These are phyloP conservation scores for Phytophthora chlamydospora DNA, from an alignment of 352 stramenopile genomes.

Conservation along the genomic window DNA sequence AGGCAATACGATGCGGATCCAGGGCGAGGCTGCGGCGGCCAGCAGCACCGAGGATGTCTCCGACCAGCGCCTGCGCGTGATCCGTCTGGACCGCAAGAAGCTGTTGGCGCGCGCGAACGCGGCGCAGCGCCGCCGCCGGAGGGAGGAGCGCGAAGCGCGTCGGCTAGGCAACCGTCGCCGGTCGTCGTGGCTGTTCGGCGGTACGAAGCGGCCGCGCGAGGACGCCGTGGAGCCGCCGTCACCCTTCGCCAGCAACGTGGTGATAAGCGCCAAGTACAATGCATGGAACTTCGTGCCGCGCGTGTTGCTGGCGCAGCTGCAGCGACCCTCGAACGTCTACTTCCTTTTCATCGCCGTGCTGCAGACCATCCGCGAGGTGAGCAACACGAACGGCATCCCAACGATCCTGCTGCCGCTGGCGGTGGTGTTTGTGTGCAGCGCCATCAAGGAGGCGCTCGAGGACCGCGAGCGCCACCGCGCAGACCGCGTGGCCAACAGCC, in stretches of 20 bases:
- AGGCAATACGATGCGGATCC: slow-evolving; percentile 30
- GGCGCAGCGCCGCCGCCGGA: slow-evolving; percentile 23
- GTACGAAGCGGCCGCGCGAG: slow-evolving; percentile 13
- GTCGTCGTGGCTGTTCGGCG: slow-evolving; percentile 36
- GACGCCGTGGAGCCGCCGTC: slow-evolving; percentile 32
- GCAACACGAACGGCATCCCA: slow-evolving; percentile 86
- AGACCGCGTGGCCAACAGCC: slow-evolving; percentile 74
- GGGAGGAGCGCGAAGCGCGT: slow-evolving; percentile 29
- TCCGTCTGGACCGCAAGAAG: slow-evolving; percentile 50
- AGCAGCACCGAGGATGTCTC: slow-evolving; percentile 2
- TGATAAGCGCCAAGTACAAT: slow-evolving; percentile 87
- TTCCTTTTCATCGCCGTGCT: slow-evolving; percentile 88
- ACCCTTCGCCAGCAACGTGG: slow-evolving; percentile 67
- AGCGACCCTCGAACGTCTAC: slow-evolving; percentile 85
- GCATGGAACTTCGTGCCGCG: slow-evolving; percentile 76
- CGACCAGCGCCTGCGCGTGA: slow-evolving; percentile 38
- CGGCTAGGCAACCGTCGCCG: slow-evolving; percentile 21
- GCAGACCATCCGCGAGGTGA: slow-evolving; percentile 84
- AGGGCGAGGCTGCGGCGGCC: slow-evolving; percentile 19
- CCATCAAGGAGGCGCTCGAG: slow-evolving; percentile 85
- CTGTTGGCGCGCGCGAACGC: slow-evolving; percentile 28
- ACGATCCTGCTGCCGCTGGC: slow-evolving; percentile 76
- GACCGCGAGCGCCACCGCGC: slow-evolving; percentile 81
- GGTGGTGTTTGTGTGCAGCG: slow-evolving; percentile 82
- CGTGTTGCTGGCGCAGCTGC: slow-evolving; percentile 74